Evolutionary conservation across 495 filamentous ascomycete genomes (phyloP).

Genomic region (Aspergillus nanangensis): DNA sequence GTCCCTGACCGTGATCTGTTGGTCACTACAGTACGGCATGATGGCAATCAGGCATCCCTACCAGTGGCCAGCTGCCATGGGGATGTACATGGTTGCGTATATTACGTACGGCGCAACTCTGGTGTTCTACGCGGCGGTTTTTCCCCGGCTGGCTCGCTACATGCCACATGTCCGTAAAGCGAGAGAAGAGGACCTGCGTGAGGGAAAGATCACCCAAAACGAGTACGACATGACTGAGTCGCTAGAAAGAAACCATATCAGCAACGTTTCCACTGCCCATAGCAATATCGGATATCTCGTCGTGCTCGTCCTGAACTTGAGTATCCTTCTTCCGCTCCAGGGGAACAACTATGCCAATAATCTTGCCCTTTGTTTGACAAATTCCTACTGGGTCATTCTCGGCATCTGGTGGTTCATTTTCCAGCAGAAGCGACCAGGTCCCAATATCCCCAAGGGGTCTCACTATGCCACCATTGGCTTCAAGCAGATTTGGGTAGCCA

Average conservation of each 20-base stretch:
- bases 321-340: slow-evolving; percentile 40
- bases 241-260: slow-evolving; percentile 45
- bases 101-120: slow-evolving; percentile 44
- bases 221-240: slow-evolving; percentile 46
- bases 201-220: slow-evolving; percentile 34
- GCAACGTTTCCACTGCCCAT: slow-evolving; percentile 46
- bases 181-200: slow-evolving; percentile 39
- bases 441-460: slow-evolving; percentile 40
- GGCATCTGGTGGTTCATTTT: slow-evolving; percentile 51
- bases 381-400: slow-evolving; percentile 47
- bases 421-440: slow-evolving; percentile 44
- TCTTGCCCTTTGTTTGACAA: slow-evolving; percentile 42
- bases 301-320: slow-evolving; percentile 40
- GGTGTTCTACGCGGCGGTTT: slow-evolving; percentile 47
- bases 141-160: slow-evolving; percentile 42
- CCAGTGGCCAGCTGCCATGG: slow-evolving; percentile 48
- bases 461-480: slow-evolving; percentile 42
- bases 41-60: slow-evolving; percentile 36
- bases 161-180: slow-evolving; percentile 45
- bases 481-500: slow-evolving; percentile 43
- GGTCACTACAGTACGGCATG: slow-evolving; percentile 46
- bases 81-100: slow-evolving; percentile 43
- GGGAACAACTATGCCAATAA: slow-evolving; percentile 40
- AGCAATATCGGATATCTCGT: slow-evolving; percentile 47
- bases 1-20: slow-evolving; percentile 41